Evolutionary conservation across 2,329 filamentous ascomycete species (phyloP).

Genomic region (Xylaria sp.): DNA sequence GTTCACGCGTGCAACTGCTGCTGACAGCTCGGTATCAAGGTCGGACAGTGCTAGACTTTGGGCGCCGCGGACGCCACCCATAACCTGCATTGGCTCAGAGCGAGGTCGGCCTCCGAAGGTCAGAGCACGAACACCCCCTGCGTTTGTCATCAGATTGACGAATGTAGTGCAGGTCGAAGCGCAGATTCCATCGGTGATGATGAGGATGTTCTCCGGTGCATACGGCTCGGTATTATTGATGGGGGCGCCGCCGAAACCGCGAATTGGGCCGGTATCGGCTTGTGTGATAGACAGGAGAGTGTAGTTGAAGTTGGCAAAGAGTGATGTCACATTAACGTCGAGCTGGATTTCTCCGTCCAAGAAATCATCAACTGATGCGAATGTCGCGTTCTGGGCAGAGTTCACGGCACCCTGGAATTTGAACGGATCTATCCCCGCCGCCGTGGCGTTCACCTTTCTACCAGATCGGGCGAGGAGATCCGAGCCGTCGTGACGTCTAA

Average conservation of each 20-base stretch:
- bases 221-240: slow-evolving; percentile 22
- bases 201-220: slow-evolving; percentile 21
- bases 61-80: slow-evolving; percentile 25
- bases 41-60: slow-evolving; percentile 5
- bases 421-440: not conserved
- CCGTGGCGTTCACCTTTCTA: not conserved
- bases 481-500: slow-evolving; percentile 23
- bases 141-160: slow-evolving; percentile 22
- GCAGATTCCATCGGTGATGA: slow-evolving; percentile 29
- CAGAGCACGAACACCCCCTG: slow-evolving; percentile 15
- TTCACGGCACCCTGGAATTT: slow-evolving; percentile 1
- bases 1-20: not conserved
- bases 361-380: slow-evolving; percentile 16
- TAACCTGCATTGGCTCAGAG: slow-evolving; percentile 29
- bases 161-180: slow-evolving; percentile 28
- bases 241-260: slow-evolving; percentile 12
- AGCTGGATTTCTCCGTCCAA: slow-evolving; percentile 14
- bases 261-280: slow-evolving; percentile 2
- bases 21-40: not conserved
- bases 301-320: slow-evolving; percentile 24
- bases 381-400: slow-evolving; percentile 4
- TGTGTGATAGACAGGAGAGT: slow-evolving; percentile 6
- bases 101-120: slow-evolving; percentile 25
- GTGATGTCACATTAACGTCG: slow-evolving; percentile 19
- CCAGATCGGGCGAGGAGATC: slow-evolving; percentile 9